phyloP scores from a whole-genome alignment of 768 basidiomycete genomes.

The Cystoderma amianthinum region DNA sequence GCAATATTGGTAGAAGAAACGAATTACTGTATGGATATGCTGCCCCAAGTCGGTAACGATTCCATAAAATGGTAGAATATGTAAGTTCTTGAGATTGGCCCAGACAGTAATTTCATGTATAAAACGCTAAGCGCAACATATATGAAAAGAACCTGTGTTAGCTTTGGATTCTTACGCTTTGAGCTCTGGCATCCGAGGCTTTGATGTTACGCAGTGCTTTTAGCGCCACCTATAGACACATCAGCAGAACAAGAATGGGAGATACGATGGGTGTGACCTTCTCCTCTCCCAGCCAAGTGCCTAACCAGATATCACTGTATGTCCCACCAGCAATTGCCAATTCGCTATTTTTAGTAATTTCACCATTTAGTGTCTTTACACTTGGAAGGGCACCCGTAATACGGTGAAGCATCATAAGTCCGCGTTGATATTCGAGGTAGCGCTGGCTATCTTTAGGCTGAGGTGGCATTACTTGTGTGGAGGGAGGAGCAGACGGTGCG shows the following conservation, averaged over 20 bases:
- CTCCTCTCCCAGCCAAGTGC: constrained; percentile 46
- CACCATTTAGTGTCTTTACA: constrained; percentile 45
- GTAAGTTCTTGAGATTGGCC: constrained; percentile 41
- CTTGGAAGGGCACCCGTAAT: constrained; percentile 47
- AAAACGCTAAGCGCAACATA: constrained; percentile 34
- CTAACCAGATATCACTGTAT: constrained; percentile 49
- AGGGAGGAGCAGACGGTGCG: constrained; percentile 5
- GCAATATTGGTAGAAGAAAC: neutral
- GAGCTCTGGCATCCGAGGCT: constrained; percentile 31
- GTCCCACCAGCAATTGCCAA: constrained; percentile 41
- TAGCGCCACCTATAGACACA: constrained; percentile 43
- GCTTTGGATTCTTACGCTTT: constrained; percentile 27
- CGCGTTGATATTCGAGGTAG: constrained; percentile 36
- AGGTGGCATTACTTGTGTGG: constrained; percentile 5
- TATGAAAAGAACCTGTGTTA: no score
- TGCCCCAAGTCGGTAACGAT: constrained; percentile 47
- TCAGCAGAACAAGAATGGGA: neutral
- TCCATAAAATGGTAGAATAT: constrained; percentile 50
- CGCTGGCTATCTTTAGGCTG: constrained; percentile 18
- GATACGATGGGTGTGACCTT: constrained; percentile 24
- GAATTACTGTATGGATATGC: constrained; percentile 39
- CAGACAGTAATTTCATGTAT: constrained; percentile 50
- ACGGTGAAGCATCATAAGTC: constrained; percentile 38
- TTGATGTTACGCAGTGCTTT: constrained; percentile 45
- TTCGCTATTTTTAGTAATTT: constrained; percentile 33